Conservation (phyloP, 176 grass and related monocot species). For the Phyllostachys edulis region DNA sequence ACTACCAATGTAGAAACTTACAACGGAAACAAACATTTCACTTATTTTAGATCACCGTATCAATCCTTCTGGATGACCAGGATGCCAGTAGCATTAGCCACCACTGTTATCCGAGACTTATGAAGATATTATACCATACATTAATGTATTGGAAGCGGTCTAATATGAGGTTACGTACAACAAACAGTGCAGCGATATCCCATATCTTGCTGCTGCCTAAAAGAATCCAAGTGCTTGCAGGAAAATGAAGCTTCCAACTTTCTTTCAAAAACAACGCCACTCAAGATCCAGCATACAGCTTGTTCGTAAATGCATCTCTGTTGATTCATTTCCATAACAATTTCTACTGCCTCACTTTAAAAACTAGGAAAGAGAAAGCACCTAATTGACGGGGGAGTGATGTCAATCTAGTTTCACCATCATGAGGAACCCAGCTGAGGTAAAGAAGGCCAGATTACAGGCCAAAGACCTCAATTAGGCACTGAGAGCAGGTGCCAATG, state of each 20-base stretch:
- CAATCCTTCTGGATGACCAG: too few relatives aligned
- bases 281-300: slow-evolving; percentile 16
- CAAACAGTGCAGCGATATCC: neutral
- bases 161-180: neutral
- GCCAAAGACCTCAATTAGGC: slow-evolving; percentile 23
- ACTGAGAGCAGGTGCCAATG: slow-evolving; percentile 43
- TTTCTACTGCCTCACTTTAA: slow-evolving; percentile 29
- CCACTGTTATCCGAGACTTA: too few relatives aligned
- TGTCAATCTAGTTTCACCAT: slow-evolving; percentile 30
- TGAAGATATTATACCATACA: too few relatives aligned
- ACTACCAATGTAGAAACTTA: too few relatives aligned
- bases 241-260: slow-evolving; percentile 4
- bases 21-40: too few relatives aligned
- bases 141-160: too few relatives aligned
- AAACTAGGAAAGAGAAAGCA: neutral
- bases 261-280: slow-evolving; percentile 31
- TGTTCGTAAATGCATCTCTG: slow-evolving; percentile 7
- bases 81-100: too few relatives aligned
- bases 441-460: neutral
- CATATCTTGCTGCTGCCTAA: slow-evolving; percentile 23
- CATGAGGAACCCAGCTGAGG: slow-evolving; percentile 20
- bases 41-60: too few relatives aligned
- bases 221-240: slow-evolving; percentile 12
- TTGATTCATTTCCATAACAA: slow-evolving; percentile 15
- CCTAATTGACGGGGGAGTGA: slow-evolving; percentile 1